phyloP scores from a whole-genome alignment of 1,284 basidiomycete genomes.

The Leccinum fuscescens region DNA sequence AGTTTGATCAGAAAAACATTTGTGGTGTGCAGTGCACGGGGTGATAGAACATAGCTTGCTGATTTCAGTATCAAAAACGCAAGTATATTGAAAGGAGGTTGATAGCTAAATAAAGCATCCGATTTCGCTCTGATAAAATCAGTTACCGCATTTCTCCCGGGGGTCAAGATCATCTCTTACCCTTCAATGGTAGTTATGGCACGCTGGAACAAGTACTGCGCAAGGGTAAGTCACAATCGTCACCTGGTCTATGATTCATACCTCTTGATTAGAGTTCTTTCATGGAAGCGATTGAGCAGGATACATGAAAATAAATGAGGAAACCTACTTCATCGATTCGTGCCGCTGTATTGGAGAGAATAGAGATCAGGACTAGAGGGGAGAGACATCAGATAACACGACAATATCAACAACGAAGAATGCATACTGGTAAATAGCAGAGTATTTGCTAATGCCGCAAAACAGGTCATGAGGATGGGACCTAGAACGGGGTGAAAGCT shows the following conservation, averaged over 20 bases:
- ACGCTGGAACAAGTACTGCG: slow-evolving; percentile 83
- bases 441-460: slow-evolving; percentile 81
- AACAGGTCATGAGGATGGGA: slow-evolving; percentile 82
- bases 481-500: slow-evolving; percentile 85
- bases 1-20: slow-evolving; percentile 84
- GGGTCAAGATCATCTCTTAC: slow-evolving; percentile 37
- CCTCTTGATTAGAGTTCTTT: slow-evolving; percentile 82
- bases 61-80: slow-evolving; percentile 80
- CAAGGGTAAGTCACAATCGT: slow-evolving; percentile 11
- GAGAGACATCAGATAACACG: neutral
- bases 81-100: slow-evolving; percentile 81
- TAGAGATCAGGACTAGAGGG: slow-evolving; percentile 72
- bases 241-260: slow-evolving; percentile 28
- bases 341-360: slow-evolving; percentile 83
- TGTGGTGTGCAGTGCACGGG: slow-evolving; percentile 70
- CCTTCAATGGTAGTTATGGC: slow-evolving; percentile 88
- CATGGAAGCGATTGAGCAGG: slow-evolving; percentile 5
- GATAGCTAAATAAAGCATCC: slow-evolving; percentile 88
- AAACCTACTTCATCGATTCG: slow-evolving; percentile 69
- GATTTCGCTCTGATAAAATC: slow-evolving; percentile 65
- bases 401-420: slow-evolving; percentile 7
- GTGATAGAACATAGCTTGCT: slow-evolving; percentile 67
- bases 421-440: slow-evolving; percentile 74
- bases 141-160: slow-evolving; percentile 1
- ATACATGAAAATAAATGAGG: slow-evolving; percentile 1